Base-by-base conservation (phyloP, 2,329 filamentous ascomycete genomes). In the Polychaeton citri region DNA sequence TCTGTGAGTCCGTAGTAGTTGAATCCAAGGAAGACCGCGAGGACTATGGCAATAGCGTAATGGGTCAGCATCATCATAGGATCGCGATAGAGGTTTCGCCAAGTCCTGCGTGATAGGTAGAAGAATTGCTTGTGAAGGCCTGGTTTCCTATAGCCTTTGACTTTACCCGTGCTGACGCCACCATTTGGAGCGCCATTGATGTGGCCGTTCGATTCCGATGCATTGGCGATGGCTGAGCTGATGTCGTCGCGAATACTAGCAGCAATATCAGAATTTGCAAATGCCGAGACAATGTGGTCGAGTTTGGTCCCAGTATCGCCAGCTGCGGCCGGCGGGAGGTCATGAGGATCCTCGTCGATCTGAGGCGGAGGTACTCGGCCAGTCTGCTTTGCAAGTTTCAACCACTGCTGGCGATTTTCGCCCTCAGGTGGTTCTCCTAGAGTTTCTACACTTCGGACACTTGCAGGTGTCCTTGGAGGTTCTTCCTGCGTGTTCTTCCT, bases 61-160 rank as follows among this genome's bases (percentile, higher is more conserved):
- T 98, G 90, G 0, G 87, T 95, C 39, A 98, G 72, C 90, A 98
- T 98, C 40, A 98, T 67, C 74, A 96, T 87, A 1, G 90, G 90
- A 57, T 98, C 95, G 38, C 90, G 79, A 65, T 98, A 96, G 5
- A 98, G 70, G 54, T 98, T 98, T 54, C 82, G 86, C 88, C 88
- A 98, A 0, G 90, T 98, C 32, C 90, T 76, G 50, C 78, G 72
- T 0, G 88, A 93, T 9, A 98, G 68, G 48, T 98, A 95, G 37
- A 79, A 54, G 59, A 98, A 96, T 58, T 98, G 90, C 30, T 79
- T 71, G 6, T 72, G 51, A 46, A 87, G 78, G 32, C 88, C 78
- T 38, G 95, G 71, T 40, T 90, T 83, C 38, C 76, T 74, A 59
- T 92, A 95, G 13, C 84, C 81, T 53, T 76, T 81, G 42, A 88